phyloP scores from a whole-genome alignment of 495 filamentous ascomycete species.

The Penicillium herquei region DNA sequence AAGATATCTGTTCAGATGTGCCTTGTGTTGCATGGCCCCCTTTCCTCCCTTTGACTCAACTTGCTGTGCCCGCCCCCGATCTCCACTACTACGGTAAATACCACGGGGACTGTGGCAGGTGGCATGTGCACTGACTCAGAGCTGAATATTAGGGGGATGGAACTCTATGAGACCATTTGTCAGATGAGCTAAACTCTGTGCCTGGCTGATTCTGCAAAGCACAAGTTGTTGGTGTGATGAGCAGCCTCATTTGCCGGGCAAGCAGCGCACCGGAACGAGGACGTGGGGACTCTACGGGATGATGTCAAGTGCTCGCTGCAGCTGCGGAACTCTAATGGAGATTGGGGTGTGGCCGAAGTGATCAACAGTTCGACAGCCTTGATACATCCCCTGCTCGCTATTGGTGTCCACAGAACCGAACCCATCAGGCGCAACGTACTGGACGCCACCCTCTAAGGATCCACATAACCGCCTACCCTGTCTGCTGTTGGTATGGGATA shows the following conservation, averaged over 20 bases:
- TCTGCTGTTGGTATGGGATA: constrained; percentile 24
- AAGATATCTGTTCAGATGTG: not conserved
- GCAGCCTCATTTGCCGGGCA: constrained; percentile 27
- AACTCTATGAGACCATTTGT: constrained; percentile 18
- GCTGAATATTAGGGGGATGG: not conserved
- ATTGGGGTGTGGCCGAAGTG: constrained; percentile 15
- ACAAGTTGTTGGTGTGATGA: constrained; percentile 26
- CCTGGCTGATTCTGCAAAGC: constrained; percentile 25
- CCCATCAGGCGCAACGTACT: constrained; percentile 18
- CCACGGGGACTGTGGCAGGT: constrained; percentile 15
- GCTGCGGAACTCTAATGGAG: constrained; percentile 29
- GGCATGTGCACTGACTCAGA: constrained; percentile 1
- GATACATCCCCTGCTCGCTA: constrained; percentile 12
- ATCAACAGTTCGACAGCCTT: constrained; percentile 21
- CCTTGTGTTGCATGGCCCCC: constrained; percentile 1
- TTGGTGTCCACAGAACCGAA: constrained; percentile 8
- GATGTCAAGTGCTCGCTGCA: constrained; percentile 35
- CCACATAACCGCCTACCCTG: constrained; percentile 34
- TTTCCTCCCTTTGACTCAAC: not conserved
- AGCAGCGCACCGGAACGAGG: constrained; percentile 12
- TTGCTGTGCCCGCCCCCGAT: constrained; percentile 12
- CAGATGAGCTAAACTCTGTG: constrained; percentile 23
- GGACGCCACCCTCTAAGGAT: constrained; percentile 25
- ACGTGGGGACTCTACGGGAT: constrained; percentile 11
- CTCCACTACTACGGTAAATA: constrained; percentile 3